Percentiles rank a stretch among this genome's conserved stretches.
phyloP scores from a whole-genome alignment of 176 grass and related monocot genomes.

The Musa beccarii region DNA sequence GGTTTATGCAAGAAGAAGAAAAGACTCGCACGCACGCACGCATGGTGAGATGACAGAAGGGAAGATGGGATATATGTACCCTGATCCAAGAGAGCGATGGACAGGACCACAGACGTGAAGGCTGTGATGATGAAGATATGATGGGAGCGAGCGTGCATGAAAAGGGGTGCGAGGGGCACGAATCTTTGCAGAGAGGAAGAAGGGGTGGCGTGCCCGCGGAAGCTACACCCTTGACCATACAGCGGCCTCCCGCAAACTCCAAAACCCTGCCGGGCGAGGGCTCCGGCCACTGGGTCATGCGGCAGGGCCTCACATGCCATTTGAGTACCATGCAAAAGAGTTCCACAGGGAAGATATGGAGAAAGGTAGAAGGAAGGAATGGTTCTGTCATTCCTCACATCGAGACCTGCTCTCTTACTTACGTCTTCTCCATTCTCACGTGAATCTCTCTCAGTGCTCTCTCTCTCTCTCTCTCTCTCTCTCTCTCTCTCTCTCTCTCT shows the following conservation, averaged over 20 bases:
- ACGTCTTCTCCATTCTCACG: neutral
- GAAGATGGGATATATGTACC: neutral
- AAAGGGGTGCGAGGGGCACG: neutral
- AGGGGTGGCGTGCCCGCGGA: neutral
- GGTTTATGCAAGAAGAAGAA: too few relatives aligned
- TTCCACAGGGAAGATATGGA: neutral
- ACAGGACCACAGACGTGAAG: neutral
- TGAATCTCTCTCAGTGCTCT: neutral
- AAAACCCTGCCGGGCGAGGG: neutral
- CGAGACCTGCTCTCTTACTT: too few relatives aligned
- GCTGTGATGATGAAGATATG: constrained; percentile 15
- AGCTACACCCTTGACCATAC: neutral
- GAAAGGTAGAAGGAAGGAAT: neutral
- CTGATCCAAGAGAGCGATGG: neutral
- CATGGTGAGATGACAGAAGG: neutral
- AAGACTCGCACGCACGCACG: neutral
- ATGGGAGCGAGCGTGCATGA: neutral
- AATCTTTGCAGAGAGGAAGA: neutral
- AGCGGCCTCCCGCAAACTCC: neutral
- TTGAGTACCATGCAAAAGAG: constrained; percentile 14
- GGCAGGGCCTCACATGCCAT: neutral
- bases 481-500: neutral
- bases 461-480: neutral
- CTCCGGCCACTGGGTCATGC: neutral
- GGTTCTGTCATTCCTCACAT: too few relatives aligned